These are phyloP conservation scores for Umbelopsis sp. DNA, from an alignment of 192 early-diverging fungal genomes.

Conservation along the genomic window DNA sequence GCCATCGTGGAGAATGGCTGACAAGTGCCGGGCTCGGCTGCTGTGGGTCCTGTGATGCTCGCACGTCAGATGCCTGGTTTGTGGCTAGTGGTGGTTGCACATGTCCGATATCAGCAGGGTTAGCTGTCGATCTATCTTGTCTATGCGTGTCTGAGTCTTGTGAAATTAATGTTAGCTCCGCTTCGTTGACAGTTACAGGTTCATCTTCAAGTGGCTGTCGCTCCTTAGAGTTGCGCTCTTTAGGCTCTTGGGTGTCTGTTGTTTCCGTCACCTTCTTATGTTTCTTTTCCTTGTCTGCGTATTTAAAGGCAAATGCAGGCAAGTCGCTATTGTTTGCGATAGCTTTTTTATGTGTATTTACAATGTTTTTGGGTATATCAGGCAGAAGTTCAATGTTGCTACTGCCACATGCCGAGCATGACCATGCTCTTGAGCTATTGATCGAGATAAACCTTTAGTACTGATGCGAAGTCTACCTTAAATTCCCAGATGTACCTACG, in stretches of 20 bases:
- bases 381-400: slow-evolving; percentile 41
- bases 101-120: not conserved
- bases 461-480: not conserved
- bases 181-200: not conserved
- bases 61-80: not conserved
- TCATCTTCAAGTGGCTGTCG: not conserved
- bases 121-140: not conserved
- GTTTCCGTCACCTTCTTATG: not conserved
- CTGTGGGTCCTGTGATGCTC: not conserved
- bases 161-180: not conserved
- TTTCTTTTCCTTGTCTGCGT: not conserved
- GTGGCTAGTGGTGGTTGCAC: not conserved
- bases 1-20: slow-evolving; percentile 33
- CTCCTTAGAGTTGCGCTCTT: not conserved
- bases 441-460: not conserved
- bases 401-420: slow-evolving; percentile 35
- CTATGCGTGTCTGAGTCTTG: not conserved
- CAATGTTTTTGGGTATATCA: slow-evolving; percentile 26
- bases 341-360: not conserved
- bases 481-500: slow-evolving; percentile 35
- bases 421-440: slow-evolving; percentile 45
- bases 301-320: not conserved
- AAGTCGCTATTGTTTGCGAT: not conserved
- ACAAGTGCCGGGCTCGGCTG: not conserved
- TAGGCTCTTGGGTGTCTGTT: not conserved